Base-by-base conservation (phyloP, 179 eudicot genomes). In the Vitellaria paradoxa region DNA sequence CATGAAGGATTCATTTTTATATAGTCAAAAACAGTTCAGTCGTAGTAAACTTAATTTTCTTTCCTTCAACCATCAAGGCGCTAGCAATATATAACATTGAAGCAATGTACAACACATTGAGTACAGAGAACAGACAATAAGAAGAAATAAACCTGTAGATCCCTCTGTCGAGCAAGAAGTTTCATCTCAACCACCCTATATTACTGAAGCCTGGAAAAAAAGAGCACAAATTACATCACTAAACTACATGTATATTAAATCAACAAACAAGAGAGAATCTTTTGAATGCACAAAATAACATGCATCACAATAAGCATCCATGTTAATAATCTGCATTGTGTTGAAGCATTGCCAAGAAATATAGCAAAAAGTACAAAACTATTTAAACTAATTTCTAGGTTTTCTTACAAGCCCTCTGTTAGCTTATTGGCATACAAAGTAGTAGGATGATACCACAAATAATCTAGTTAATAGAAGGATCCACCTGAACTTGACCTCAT, bases 101-200 rank as follows among this genome's bases (percentile, higher is more conserved):
- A 8, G 18, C 45, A 64, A 64, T 64, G 42, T 21, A 30, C 5
- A 23, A 0, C 5, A 4, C 11, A 30, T 2, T 64, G 18, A 4
- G 45, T 30, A 24, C 45, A 30, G 18, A 64, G 42, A 68, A 72
- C 57, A 45, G 24, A 52, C 23, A 60, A 14, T 8, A 74, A 59
- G 42, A 52, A 20, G 37, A 42, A 61, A 20, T 66, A 37, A 72
- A 94, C 98, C 97, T 92, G 98, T 78, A 94, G 97, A 66, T 94
- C 97, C 84, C 92, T 94, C 81, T 94, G 97, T 53, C 91, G 97
- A 1, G 98, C 98, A 72, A 94, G 97, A 84, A 92, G 97, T 84
- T 91, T 92, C 96, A 94, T 94, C 84, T 94, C 98, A 75, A 85
- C 96, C 78, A 91, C 61, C 79, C 89, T 89, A 84, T 94, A 94